Base-by-base conservation (phyloP, 1,139 yeast species). In the Debaryomyces robertsiae region DNA sequence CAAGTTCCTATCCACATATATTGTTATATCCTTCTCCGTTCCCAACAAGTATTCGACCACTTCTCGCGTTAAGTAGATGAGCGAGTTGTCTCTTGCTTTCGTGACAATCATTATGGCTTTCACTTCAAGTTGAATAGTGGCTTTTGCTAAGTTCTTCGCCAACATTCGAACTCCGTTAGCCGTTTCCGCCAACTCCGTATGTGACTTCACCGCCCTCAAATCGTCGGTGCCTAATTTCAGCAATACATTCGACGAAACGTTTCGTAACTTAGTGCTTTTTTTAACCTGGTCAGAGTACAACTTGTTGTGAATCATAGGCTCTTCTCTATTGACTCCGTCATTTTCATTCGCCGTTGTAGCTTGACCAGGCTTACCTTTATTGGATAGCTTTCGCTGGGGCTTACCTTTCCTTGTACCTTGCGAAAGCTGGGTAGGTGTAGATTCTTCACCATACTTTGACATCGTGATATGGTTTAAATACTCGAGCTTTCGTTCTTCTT, bases 111-210 rank as follows among this genome's bases (percentile, higher is more conserved):
- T 75, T 17, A 89, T 77, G 7, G 87, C 79, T 40, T 75, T 73
- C 7, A 85, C 83, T 43, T 84, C 82, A 22, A 88, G 62, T 49
- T 82, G 83, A 29, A 88, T 83, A 3, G 87, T 82, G 4, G 95
- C 90, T 50, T 81, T 78, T 35, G 84, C 77, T 31, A 88, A 67
- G 57, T 84, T 86, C 49, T 83, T 82, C 15, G 93, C 89, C 46
- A 88, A 69, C 69, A 84, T 77, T 36, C 96, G 72, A 2, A 88
- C 95, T 2, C 93, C 94, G 52, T 88, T 86, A 3, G 95, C 95
- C 2, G 95, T 86, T 53, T 88, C 86, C 3, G 93, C 88, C 52
- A 83, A 65, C 54, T 84, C 85, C 6, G 86, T 81, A 59, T 85
- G 93, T 1, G 88, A 80, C 45, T 75, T 76, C 23, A 80, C 84